Evolutionary conservation across 2,329 filamentous ascomycete species (phyloP).

Genomic region (Periconia sp.): DNA sequence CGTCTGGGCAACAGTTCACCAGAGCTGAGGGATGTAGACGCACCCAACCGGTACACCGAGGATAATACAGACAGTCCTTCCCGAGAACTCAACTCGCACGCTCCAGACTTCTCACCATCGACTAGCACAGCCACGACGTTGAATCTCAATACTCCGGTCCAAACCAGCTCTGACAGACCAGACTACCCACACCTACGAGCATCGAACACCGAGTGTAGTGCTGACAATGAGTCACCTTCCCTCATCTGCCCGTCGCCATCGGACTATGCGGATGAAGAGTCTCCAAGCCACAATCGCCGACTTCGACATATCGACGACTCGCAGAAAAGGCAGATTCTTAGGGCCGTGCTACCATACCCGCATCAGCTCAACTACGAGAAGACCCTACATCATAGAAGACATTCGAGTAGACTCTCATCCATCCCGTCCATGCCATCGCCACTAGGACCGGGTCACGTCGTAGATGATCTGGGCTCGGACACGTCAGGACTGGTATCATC

Average conservation of each 20-base stretch:
- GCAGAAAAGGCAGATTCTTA: neutral
- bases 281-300: too few relatives aligned
- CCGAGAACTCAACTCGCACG: neutral
- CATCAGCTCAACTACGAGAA: neutral
- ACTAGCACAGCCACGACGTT: neutral
- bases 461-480: slow-evolving; percentile 2
- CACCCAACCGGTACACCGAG: too few relatives aligned
- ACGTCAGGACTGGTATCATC: slow-evolving; percentile 3
- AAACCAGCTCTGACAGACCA: too few relatives aligned
- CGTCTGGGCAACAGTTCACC: neutral
- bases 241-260: too few relatives aligned
- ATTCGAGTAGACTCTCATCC: neutral
- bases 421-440: slow-evolving; percentile 5
- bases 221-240: too few relatives aligned
- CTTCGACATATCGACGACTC: neutral
- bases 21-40: too few relatives aligned
- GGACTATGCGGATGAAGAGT: too few relatives aligned
- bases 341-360: too few relatives aligned
- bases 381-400: neutral
- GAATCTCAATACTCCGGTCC: too few relatives aligned
- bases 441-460: slow-evolving; percentile 4
- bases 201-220: too few relatives aligned
- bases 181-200: too few relatives aligned
- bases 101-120: neutral
- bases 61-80: too few relatives aligned